These are phyloP conservation scores for Paulownia fortunei DNA, from an alignment of 257 asterid species.

Conservation along the genomic window DNA sequence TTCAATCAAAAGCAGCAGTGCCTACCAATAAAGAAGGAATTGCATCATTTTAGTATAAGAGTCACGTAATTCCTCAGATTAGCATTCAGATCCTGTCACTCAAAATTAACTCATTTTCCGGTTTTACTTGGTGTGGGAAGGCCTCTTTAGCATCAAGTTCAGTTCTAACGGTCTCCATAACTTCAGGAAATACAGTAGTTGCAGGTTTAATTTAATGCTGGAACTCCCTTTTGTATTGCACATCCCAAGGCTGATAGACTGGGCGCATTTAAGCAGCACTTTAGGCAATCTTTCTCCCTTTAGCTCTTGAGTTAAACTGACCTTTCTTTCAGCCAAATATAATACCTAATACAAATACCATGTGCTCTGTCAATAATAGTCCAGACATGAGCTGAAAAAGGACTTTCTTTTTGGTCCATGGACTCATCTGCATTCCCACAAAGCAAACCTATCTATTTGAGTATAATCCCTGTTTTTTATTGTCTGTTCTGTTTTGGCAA, in stretches of 20 bases:
- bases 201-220: not conserved
- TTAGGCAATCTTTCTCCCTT: not conserved
- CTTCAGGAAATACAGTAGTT: not conserved
- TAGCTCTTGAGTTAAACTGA: not conserved
- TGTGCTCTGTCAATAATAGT: not conserved
- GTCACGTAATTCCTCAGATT: not conserved
- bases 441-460: no score
- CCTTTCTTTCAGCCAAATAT: not conserved
- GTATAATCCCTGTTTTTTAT: no score
- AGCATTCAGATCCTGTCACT: no score
- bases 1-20: not conserved
- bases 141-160: not conserved
- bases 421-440: not conserved
- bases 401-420: no score
- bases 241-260: not conserved
- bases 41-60: not conserved
- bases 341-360: not conserved
- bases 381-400: not conserved
- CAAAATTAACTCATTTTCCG: no score
- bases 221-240: not conserved
- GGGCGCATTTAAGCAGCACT: not conserved
- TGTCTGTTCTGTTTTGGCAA: no score
- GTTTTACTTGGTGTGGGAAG: no score
- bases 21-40: not conserved
- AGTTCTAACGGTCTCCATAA: not conserved